phyloP scores from a whole-genome alignment of 345 rosid species.

The Melaleuca alternifolia region DNA sequence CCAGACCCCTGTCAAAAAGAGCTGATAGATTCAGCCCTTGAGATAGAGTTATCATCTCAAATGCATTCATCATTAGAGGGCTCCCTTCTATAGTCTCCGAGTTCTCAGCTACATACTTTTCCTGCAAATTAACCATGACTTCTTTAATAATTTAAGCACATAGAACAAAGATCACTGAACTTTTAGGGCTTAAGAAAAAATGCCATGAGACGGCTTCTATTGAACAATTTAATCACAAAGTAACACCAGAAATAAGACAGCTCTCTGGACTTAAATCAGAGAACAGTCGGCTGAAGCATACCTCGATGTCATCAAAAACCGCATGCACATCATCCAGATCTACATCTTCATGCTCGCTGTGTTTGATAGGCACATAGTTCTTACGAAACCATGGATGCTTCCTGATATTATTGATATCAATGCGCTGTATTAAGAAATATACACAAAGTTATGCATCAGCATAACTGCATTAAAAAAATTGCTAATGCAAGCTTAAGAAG shows the following conservation, averaged over 20 bases:
- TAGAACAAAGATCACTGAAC: neutral
- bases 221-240: neutral
- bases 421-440: slow-evolving; percentile 55
- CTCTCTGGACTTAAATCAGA: neutral
- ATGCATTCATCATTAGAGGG: slow-evolving; percentile 86
- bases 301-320: slow-evolving; percentile 86
- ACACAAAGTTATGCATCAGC: neutral
- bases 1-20: slow-evolving; percentile 86
- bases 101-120: slow-evolving; percentile 51
- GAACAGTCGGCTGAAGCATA: slow-evolving; percentile 9
- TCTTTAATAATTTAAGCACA: neutral
- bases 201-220: neutral
- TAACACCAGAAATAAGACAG: neutral
- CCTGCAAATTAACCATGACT: slow-evolving; percentile 34
- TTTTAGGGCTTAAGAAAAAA: neutral
- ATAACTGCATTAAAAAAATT: neutral
- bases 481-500: neutral
- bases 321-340: slow-evolving; percentile 70
- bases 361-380: slow-evolving; percentile 46
- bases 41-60: slow-evolving; percentile 95
- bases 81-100: slow-evolving; percentile 32
- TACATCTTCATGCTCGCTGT: slow-evolving; percentile 45
- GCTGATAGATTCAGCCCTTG: slow-evolving; percentile 92
- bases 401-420: slow-evolving; percentile 45
- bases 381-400: slow-evolving; percentile 59